These are phyloP conservation scores for Senna siamea DNA, from an alignment of 306 rosid species.

Conservation along the genomic window DNA sequence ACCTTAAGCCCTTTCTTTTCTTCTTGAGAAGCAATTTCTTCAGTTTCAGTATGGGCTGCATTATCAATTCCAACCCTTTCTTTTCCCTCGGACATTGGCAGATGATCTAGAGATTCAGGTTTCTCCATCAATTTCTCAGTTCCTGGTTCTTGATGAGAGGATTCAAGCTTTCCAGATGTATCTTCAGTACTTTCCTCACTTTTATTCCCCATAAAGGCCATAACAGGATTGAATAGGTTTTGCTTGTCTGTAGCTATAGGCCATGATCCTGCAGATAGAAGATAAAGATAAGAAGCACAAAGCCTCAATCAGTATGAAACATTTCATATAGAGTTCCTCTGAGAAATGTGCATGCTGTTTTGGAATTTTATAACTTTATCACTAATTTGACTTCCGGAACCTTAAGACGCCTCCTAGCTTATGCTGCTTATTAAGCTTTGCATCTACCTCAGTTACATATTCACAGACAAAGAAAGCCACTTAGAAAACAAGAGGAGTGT, in stretches of 20 bases:
- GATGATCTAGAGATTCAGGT: constrained; percentile 51
- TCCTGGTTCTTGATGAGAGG: constrained; percentile 49
- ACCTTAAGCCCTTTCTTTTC: constrained; percentile 43
- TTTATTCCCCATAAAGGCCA: constrained; percentile 76
- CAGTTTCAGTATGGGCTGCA: constrained; percentile 41
- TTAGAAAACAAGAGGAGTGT: constrained; percentile 24
- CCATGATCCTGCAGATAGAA: constrained; percentile 81
- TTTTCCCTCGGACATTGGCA: constrained; percentile 48
- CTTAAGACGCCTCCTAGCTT: background rate
- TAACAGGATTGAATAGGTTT: constrained; percentile 72
- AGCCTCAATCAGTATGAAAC: constrained; percentile 38
- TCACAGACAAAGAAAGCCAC: constrained; percentile 15
- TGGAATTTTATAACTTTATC: background rate
- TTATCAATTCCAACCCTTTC: constrained; percentile 44
- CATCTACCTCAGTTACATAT: constrained; percentile 31
- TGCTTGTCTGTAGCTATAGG: constrained; percentile 65
- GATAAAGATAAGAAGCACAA: constrained; percentile 36
- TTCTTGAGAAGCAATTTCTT: constrained; percentile 46
- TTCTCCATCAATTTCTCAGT: constrained; percentile 48
- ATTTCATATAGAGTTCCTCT: background rate
- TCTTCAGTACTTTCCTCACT: constrained; percentile 57
- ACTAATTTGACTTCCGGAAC: constrained; percentile 8
- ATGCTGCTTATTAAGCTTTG: constrained; percentile 4
- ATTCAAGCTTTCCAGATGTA: constrained; percentile 49
- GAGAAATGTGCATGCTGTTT: constrained; percentile 22